These are phyloP conservation scores for Pichia pseudocactophila DNA, from an alignment of 805 yeast species.

Conservation along the genomic window DNA sequence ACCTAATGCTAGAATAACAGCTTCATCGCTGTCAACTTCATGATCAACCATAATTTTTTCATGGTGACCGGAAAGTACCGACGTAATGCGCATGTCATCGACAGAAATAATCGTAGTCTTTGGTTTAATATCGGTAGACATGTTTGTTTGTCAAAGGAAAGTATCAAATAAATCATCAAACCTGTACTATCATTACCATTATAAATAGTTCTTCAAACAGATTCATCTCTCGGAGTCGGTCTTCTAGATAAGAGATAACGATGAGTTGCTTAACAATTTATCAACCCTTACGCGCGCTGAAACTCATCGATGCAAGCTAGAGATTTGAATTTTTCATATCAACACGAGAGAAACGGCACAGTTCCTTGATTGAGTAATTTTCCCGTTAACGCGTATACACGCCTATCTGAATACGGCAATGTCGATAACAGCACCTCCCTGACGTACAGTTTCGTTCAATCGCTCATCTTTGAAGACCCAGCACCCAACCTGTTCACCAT, in stretches of 20 bases:
- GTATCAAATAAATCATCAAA: too few relatives aligned
- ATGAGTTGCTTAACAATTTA: too few relatives aligned
- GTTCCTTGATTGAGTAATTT: background rate
- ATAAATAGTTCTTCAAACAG: too few relatives aligned
- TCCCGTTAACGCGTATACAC: too few relatives aligned
- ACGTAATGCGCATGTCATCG: conserved; percentile 16
- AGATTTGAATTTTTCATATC: too few relatives aligned
- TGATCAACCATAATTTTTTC: conserved; percentile 34
- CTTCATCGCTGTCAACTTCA: conserved; percentile 39
- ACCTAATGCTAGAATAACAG: conserved; percentile 43
- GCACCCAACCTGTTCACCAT: conserved; percentile 27
- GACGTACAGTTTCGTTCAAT: conserved; percentile 30
- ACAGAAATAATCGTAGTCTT: conserved; percentile 18
- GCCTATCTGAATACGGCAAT: background rate
- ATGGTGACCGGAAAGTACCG: conserved; percentile 15
- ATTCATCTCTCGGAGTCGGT: background rate
- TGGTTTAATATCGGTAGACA: conserved; percentile 6
- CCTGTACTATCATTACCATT: too few relatives aligned
- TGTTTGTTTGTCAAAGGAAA: too few relatives aligned
- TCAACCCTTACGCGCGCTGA: too few relatives aligned
- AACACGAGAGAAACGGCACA: too few relatives aligned
- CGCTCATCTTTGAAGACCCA: conserved; percentile 38
- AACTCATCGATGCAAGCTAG: too few relatives aligned
- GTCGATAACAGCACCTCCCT: conserved; percentile 10
- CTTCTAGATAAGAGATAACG: too few relatives aligned